A percentile compares a stretch with the other conserved stretches of the same genome.
Conservation (phyloP, 805 yeast genomes). For the Candida ipomoeae region DNA sequence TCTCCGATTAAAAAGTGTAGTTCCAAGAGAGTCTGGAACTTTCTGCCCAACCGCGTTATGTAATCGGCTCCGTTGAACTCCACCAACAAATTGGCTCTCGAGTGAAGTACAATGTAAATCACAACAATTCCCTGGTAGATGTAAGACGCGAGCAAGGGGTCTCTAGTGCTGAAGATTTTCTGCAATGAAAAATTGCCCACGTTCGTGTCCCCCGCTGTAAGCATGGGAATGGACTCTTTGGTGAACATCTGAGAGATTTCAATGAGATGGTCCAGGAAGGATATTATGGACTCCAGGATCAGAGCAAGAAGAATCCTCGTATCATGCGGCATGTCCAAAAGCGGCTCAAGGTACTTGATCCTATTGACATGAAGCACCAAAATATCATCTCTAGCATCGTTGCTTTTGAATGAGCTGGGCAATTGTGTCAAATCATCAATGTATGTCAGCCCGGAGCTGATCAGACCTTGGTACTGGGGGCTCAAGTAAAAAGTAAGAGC, state of each 20-base stretch:
- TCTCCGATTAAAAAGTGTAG: constrained; percentile 23
- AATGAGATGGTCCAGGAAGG: constrained; percentile 22
- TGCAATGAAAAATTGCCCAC: constrained; percentile 20
- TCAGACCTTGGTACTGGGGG: constrained; percentile 13
- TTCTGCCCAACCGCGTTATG: constrained; percentile 21
- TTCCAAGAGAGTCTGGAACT: constrained; percentile 21
- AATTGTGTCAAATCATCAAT: constrained; percentile 20
- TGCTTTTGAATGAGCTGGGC: constrained; percentile 22
- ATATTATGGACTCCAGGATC: constrained; percentile 29
- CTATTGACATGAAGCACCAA: constrained; percentile 46
- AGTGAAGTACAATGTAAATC: constrained; percentile 45
- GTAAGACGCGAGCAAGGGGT: constrained; percentile 47
- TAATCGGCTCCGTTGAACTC: constrained; percentile 19
- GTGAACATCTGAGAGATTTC: constrained; percentile 14
- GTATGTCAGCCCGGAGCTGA: constrained; percentile 12
- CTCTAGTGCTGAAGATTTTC: constrained; percentile 35
- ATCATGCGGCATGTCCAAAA: constrained; percentile 38
- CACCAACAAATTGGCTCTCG: constrained; percentile 35
- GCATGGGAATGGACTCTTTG: constrained; percentile 10
- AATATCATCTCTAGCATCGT: constrained; percentile 42
- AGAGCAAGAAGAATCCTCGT: constrained; percentile 30
- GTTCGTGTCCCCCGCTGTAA: constrained; percentile 7
- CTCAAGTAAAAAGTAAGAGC: constrained; percentile 26
- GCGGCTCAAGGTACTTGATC: constrained; percentile 51
- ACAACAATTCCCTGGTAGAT: constrained; percentile 51